phyloP scores from a whole-genome alignment of 2,329 filamentous ascomycete genomes.

The Phaeosphaeriaceae sp. region DNA sequence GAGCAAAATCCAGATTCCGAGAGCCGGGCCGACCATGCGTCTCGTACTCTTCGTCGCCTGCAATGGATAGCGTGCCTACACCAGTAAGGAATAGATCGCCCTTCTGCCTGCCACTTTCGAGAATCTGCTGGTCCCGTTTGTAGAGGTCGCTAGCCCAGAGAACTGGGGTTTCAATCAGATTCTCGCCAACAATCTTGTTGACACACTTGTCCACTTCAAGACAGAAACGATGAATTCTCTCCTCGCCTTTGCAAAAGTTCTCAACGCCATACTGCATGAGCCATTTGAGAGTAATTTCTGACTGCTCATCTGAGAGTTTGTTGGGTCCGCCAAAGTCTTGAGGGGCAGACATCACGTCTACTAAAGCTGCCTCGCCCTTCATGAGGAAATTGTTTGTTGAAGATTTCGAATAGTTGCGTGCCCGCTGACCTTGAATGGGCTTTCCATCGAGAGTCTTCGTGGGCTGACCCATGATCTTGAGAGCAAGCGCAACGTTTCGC shows the following conservation, averaged over 20 bases:
- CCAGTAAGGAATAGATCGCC: constrained; percentile 56
- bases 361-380: constrained; percentile 81
- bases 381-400: constrained; percentile 69
- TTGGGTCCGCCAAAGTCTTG: constrained; percentile 88
- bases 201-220: constrained; percentile 89
- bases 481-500: constrained; percentile 80
- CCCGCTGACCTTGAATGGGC: constrained; percentile 46
- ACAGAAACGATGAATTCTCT: constrained; percentile 91
- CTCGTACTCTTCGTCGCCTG: constrained; percentile 55
- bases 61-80: constrained; percentile 56
- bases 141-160: constrained; percentile 93
- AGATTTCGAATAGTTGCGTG: constrained; percentile 53
- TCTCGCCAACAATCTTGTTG: constrained; percentile 82
- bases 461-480: constrained; percentile 84
- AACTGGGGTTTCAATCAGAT: constrained; percentile 81
- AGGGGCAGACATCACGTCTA: constrained; percentile 83
- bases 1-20: constrained; percentile 53
- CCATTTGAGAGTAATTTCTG: constrained; percentile 84
- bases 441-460: constrained; percentile 51
- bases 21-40: constrained; percentile 46
- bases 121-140: constrained; percentile 72
- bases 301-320: constrained; percentile 95
- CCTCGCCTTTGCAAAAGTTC: constrained; percentile 94
- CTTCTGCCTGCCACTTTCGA: constrained; percentile 59
- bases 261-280: constrained; percentile 81